Base-by-base conservation (phyloP, 257 asterid species). In the Gardenia jasminoides region DNA sequence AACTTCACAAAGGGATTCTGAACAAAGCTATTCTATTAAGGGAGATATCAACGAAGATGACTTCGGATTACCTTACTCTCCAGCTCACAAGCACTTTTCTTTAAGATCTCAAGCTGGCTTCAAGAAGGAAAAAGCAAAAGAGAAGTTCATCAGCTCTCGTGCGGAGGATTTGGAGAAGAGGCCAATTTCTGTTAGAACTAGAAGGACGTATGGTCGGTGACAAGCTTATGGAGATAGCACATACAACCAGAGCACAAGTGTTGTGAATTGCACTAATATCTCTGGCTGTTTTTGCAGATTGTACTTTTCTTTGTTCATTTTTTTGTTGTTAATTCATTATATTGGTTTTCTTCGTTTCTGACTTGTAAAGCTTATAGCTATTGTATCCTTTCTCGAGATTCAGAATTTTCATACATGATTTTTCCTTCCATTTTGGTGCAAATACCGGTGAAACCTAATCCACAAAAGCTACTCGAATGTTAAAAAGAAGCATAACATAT, bases 121-220 rank as follows among this genome's bases (percentile, higher is more conserved):
- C 36, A 76, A 46, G 52, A 50, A 4, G 52, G 83, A 82, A 26
- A 56, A 58, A 64, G 80, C 76, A 71, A 65, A 74, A 22, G 81
- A 75, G 68, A 74, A 67, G 72, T 74, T 67, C 62, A 72, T 36
- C 3, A 72, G 36, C 31, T 78, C 77, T 48, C 76, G 61, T 50
- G 77, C 31, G 24, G 90, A 84, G 13, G 72, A 85, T 48, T 76
- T 79, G 54, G 68, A 86, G 47, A 88, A 89, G 85, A 84, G 28
- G 81, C 90, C 92, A 7, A 77, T 80, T 64, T 90, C 98, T 19
- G 84, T 86, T 30, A 88, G 97, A 77, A 85, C 87, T 48, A 84
- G 72, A 79, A 54, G 84, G 83, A 78, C 85, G 22, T 73, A 72
- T 65, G 66, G 78, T 56, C 79, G 79, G 76, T 79, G 80, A 88